Percentiles rank a stretch among this genome's conserved stretches.
These are phyloP conservation scores for Sequoia sempervirens DNA, from an alignment of 75 land plant genomes.

Conservation along the genomic window DNA sequence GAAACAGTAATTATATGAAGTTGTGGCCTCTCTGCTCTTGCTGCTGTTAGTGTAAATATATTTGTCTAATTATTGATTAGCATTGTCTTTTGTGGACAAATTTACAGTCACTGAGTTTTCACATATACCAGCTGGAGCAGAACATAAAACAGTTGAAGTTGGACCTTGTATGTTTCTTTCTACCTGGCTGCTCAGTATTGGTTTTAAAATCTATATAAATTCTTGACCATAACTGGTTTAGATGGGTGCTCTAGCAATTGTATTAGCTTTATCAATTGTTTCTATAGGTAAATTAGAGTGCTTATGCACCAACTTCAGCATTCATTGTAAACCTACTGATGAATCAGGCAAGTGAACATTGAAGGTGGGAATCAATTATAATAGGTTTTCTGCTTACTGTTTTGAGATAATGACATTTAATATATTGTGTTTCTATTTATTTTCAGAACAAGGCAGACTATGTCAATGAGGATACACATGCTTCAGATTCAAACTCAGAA, in stretches of 20 bases:
- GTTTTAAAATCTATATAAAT: not conserved
- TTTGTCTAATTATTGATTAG: not conserved
- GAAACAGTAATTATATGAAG: not conserved
- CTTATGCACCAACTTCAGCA: not conserved
- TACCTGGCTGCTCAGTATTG: not conserved
- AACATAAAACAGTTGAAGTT: slow-evolving; percentile 39
- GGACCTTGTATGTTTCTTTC: slow-evolving; percentile 40
- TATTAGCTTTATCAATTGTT: not conserved
- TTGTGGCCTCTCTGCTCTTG: not conserved
- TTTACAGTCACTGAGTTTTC: slow-evolving; percentile 65
- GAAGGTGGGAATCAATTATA: not conserved
- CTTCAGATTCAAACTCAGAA: not conserved
- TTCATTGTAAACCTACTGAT: not conserved
- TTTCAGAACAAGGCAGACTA: not conserved
- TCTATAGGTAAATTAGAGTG: not conserved
- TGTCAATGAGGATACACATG: not conserved
- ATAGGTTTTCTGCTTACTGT: not conserved
- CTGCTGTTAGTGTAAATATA: not conserved
- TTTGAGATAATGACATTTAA: not conserved
- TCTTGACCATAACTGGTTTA: not conserved
- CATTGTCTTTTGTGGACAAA: slow-evolving; percentile 1
- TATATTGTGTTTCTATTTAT: not conserved
- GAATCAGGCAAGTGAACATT: not conserved
- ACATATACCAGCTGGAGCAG: slow-evolving; percentile 59
- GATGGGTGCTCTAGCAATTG: not conserved